phyloP scores from a whole-genome alignment of 1,284 basidiomycete genomes.

The Fomitiporia mediterranea region DNA sequence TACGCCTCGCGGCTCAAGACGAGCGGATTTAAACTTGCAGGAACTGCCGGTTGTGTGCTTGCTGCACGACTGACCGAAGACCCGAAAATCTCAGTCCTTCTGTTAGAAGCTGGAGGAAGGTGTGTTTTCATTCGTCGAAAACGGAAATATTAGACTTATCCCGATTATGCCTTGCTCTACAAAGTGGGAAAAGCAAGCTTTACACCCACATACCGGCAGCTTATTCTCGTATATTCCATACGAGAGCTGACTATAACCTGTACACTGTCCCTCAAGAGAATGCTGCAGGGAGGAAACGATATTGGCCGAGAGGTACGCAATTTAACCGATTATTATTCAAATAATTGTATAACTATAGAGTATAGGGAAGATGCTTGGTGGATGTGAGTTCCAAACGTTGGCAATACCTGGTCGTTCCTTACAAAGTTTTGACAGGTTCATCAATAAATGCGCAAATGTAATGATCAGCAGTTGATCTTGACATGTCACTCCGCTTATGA shows the following conservation, averaged over 20 bases:
- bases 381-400: slow-evolving; percentile 11
- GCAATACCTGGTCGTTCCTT: not conserved
- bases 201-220: slow-evolving; percentile 2
- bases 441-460: slow-evolving; percentile 20
- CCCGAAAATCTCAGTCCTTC: slow-evolving; percentile 25
- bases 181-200: slow-evolving; percentile 6
- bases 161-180: not conserved
- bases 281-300: slow-evolving; percentile 14
- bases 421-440: slow-evolving; percentile 8
- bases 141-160: too few relatives aligned
- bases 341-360: not conserved
- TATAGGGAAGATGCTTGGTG: slow-evolving; percentile 19
- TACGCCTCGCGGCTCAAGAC: not conserved
- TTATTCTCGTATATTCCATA: slow-evolving; percentile 8
- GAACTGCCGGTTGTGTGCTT: slow-evolving; percentile 38
- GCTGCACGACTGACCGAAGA: slow-evolving; percentile 38
- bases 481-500: not conserved
- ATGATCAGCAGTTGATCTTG: not conserved
- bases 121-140: not conserved
- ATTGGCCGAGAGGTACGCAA: slow-evolving; percentile 18
- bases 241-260: slow-evolving; percentile 12
- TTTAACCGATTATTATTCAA: not conserved
- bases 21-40: not conserved
- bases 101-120: slow-evolving; percentile 24
- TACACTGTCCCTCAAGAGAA: slow-evolving; percentile 14